Evolutionary conservation across 192 early-diverging fungal genomes (phyloP), one percentile per base, ranked within the genome.

Genomic region (Coemansia sp.): DNA sequence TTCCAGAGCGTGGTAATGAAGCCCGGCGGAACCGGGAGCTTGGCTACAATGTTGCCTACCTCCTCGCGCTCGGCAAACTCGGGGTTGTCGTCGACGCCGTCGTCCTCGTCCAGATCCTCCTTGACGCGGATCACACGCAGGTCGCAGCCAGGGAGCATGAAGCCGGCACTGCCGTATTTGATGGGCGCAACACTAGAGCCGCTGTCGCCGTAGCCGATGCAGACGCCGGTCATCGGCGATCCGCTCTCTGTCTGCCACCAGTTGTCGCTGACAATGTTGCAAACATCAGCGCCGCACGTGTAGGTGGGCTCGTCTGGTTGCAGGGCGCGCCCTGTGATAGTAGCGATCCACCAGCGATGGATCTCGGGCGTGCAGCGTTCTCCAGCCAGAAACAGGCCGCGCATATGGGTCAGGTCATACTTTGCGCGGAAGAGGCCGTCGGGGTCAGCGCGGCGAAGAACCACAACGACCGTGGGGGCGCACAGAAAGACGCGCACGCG

Each of bases 171-270:
- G 30, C 92, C 94, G 9, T 84, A 74, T 50, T 85, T 84, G 40
- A 79, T 58, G 29, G 75, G 61, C 14, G 77, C 74, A 19, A 65
- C 55, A 30, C 72, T 50, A 34, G 75, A 58, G 57, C 69, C 52
- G 55, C 65, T 40, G 37, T 55, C 55, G 37, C 71, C 60, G 55
- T 85, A 64, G 10, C 89, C 88, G 53, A 87, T 75, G 69, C 87
- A 85, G 10, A 86, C 81, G 0, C 85, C 89, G 0, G 91, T 90
- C 73, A 94, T 88, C 2, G 94, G 92, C 37, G 85, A 88, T 4
- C 94, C 92, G 38, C 87, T 90, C 57, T 95, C 94, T 0, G 94
- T 94, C 48, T 91, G 88, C 94, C 94, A 96, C 72, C 87, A 96
- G 64, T 92, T 89, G 74, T 96, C 94, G 58, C 88, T 85, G 6